phyloP scores from a whole-genome alignment of 129 eudicot genomes.

The Apium graveolens region DNA sequence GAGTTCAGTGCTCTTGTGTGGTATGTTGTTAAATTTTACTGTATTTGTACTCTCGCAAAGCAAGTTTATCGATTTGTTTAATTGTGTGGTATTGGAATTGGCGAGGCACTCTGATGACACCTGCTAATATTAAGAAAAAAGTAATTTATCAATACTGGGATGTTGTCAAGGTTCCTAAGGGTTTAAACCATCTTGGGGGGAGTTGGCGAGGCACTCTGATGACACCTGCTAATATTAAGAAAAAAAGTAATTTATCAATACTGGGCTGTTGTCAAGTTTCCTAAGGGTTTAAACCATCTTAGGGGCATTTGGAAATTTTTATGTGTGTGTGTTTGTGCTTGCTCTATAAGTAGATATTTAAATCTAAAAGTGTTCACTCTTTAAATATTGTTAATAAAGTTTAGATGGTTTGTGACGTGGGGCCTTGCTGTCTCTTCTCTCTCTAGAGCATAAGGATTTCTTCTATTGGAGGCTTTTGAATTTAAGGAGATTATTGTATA shows the following conservation, averaged over 20 bases:
- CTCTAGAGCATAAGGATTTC: not conserved
- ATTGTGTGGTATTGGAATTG: not conserved
- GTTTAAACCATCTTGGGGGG: not conserved
- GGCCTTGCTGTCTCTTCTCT: not conserved
- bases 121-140: not conserved
- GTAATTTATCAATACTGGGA: not conserved
- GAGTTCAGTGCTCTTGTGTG: conserved; percentile 96
- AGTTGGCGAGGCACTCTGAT: not conserved
- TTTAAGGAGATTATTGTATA: not conserved
- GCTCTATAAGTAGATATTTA: not conserved
- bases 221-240: not conserved
- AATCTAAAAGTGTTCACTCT: not conserved
- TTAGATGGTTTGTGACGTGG: not conserved
- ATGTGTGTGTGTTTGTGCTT: not conserved
- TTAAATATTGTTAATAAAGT: not conserved
- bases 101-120: not conserved
- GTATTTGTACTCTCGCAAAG: not conserved
- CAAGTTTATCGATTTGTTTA: not conserved
- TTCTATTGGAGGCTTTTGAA: not conserved
- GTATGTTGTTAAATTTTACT: conserved; percentile 30
- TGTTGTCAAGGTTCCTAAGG: not conserved
- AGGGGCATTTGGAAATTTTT: not conserved
- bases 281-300: not conserved
- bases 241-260: not conserved
- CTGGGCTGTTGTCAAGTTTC: not conserved